A percentile compares a stretch with the other conserved stretches of the same genome.
These are phyloP conservation scores for Austroboletus sp. DNA, from an alignment of 1,284 basidiomycete genomes.

Conservation along the genomic window DNA sequence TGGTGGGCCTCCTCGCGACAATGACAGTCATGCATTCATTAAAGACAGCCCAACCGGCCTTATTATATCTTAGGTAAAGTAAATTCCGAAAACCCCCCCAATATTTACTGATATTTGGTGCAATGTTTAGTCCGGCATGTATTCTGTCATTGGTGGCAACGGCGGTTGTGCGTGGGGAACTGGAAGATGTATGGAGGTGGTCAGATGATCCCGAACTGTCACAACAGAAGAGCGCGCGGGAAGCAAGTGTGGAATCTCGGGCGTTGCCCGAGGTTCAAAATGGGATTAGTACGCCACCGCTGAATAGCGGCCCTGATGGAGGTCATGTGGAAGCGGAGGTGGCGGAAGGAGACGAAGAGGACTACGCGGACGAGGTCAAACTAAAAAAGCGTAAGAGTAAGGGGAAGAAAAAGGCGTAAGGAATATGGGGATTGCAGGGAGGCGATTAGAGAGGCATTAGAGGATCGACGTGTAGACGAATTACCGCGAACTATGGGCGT, in stretches of 20 bases:
- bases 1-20: conserved; percentile 71
- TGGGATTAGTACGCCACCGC: conserved; percentile 18
- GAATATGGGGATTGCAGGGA: background rate
- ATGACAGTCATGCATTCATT: conserved; percentile 86
- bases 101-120: conserved; percentile 8
- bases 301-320: conserved; percentile 10
- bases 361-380: conserved; percentile 6
- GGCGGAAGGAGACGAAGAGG: conserved; percentile 11
- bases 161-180: conserved; percentile 50
- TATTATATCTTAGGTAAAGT: conserved; percentile 82
- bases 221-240: conserved; percentile 10
- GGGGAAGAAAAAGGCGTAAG: conserved; percentile 15
- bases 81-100: background rate
- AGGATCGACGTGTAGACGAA: conserved; percentile 4
- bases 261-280: conserved; percentile 15
- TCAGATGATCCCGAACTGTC: conserved; percentile 40
- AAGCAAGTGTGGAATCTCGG: conserved; percentile 9
- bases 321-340: conserved; percentile 8
- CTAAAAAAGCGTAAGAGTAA: conserved; percentile 21
- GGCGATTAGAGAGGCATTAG: background rate
- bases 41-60: conserved; percentile 80
- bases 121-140: conserved; percentile 53
- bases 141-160: conserved; percentile 56
- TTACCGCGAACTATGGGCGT: conserved; percentile 4
- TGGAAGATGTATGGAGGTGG: conserved; percentile 60